These are phyloP conservation scores for Cladophialophora exuberans DNA, from an alignment of 2,329 filamentous ascomycete species.

Conservation along the genomic window DNA sequence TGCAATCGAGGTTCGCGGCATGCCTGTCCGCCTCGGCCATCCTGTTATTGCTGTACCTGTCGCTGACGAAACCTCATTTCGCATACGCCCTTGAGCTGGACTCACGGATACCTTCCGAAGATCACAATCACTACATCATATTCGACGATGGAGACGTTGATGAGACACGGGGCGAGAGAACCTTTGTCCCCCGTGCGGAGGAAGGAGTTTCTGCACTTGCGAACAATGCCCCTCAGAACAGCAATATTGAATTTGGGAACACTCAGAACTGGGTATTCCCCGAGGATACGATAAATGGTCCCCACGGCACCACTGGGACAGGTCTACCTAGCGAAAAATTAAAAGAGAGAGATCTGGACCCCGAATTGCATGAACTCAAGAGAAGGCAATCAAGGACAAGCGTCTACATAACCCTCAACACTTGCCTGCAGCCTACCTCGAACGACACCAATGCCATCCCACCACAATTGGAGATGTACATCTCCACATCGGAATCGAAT, in stretches of 20 bases:
- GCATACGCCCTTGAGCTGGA: conserved; percentile 65
- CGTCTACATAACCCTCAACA: conserved; percentile 83
- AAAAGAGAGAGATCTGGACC: conserved; percentile 28
- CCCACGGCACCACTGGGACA: conserved; percentile 40
- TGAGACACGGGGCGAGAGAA: conserved; percentile 38
- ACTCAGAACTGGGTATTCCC: conserved; percentile 68
- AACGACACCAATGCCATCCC: conserved; percentile 56
- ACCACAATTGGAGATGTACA: conserved; percentile 76
- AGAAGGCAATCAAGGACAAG: conserved; percentile 27
- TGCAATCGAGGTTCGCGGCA: conserved; percentile 73
- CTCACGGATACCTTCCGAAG: conserved; percentile 43
- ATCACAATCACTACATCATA: conserved; percentile 54
- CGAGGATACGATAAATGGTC: conserved; percentile 56
- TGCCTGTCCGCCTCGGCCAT: conserved; percentile 65
- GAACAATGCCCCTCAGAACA: conserved; percentile 67
- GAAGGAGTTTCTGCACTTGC: conserved; percentile 53
- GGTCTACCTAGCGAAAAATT: conserved; percentile 40
- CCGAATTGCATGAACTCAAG: conserved; percentile 22
- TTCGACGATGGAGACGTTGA: conserved; percentile 39
- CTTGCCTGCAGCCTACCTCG: conserved; percentile 73
- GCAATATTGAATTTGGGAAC: conserved; percentile 65
- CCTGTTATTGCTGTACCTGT: conserved; percentile 63
- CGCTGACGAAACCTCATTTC: conserved; percentile 61
- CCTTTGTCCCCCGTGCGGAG: conserved; percentile 60
- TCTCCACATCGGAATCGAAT: conserved; percentile 69